phyloP scores from a whole-genome alignment of 495 filamentous ascomycete genomes.

The Hyphodiscus hymeniophilus region DNA sequence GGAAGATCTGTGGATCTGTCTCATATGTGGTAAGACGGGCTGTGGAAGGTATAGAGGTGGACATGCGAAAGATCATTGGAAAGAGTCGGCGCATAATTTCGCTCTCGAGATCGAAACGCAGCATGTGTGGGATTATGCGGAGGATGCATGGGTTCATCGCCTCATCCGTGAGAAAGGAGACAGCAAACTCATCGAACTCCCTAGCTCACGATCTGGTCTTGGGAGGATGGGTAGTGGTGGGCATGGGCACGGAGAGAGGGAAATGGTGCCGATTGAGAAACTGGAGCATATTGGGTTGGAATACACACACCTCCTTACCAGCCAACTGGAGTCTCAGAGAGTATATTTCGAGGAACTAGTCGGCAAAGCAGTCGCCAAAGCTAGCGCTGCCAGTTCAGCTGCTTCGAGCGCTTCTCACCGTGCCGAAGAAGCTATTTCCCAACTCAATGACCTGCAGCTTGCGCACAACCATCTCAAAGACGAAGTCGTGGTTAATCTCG shows the following conservation, averaged over 20 bases:
- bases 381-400: constrained; percentile 57
- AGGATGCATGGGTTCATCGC: constrained; percentile 91
- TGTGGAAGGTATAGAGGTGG: constrained; percentile 91
- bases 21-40: constrained; percentile 89
- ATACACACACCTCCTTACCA: constrained; percentile 87
- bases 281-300: constrained; percentile 87
- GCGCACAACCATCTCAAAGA: constrained; percentile 47
- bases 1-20: constrained; percentile 83
- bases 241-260: constrained; percentile 29
- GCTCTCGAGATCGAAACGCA: constrained; percentile 88
- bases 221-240: constrained; percentile 2
- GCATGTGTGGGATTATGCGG: constrained; percentile 95
- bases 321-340: constrained; percentile 84
- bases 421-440: constrained; percentile 41
- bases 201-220: constrained; percentile 21
- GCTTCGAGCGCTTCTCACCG: constrained; percentile 53
- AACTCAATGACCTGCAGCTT: constrained; percentile 44
- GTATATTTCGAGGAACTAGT: constrained; percentile 93
- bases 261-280: constrained; percentile 82
- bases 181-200: constrained; percentile 81
- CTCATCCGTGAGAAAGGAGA: constrained; percentile 88
- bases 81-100: constrained; percentile 80
- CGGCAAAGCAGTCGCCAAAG: constrained; percentile 86
- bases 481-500: constrained; percentile 55
- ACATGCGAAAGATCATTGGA: constrained; percentile 91